Base-by-base conservation (phyloP, 2,329 filamentous ascomycete genomes). In the Chrysoporthe cubensis region DNA sequence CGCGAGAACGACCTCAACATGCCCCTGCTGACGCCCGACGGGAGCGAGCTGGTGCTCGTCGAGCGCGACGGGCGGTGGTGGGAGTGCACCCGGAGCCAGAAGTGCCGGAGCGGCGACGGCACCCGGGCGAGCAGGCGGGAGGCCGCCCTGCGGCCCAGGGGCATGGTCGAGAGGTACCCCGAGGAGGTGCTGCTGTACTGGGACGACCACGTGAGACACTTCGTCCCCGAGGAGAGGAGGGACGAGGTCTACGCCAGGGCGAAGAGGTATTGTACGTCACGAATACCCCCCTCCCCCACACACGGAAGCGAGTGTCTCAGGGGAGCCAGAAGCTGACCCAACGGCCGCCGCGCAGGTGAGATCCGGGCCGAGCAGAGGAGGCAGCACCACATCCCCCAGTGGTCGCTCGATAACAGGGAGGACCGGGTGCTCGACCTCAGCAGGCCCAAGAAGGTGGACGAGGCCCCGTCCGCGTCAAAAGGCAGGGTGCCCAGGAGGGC, bases 131-230 rank as follows among this genome's bases (percentile, higher is more conserved):
- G 2, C 60, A 11, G 57, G 26, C 26, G 26, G 43, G 58, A n/a
- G 46, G 40, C 42, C n/a, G 34, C 26, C 26, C 26, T 26, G 26
- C 26, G 59, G 42, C 58, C 66, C 14, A 60, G 68, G 46, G 68
- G 66, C 5, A 70, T 70, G 68, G 66, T 70, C 2, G 65, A 65
- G 26, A 60, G 68, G 54, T 68, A 70, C 26, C 68, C 68, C 9
- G 68, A 70, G 54, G 66, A 68, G 68, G 68, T 70, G n/a, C 40
- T 70, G 43, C 16, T 63, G 57, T 46, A 70, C 68, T 70, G 68
- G 68, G 68, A 70, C 34, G 63, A 67, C 42, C 67, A 68, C 26
- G 68, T 70, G 42, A 48, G 50, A 52, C 59, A 68, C 18, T 70
- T 70, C 7, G 21, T 70, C 4, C 68, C 62, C 13, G 44, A 60